Base-by-base conservation (phyloP, 148 eudicot species). In the Arbutus unedo region DNA sequence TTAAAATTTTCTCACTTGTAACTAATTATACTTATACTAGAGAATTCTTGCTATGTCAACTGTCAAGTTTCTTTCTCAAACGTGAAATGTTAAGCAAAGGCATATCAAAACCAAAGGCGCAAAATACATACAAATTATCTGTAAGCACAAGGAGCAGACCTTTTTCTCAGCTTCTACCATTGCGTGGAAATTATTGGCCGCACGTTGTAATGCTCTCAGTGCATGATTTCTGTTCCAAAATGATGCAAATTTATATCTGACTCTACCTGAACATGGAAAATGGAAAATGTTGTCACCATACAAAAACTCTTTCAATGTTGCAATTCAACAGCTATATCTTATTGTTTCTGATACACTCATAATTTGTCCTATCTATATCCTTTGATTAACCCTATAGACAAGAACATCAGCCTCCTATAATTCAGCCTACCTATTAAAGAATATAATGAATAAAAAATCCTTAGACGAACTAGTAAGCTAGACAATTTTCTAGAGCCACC, bases 181-280 rank as follows among this genome's bases (percentile, higher is more conserved):
- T 53, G 84, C 87, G 83, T 88, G 91, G 82, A 86, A 94, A 79
- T 93, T 87, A 78, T 87, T 89, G 53, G 81, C 87, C 73, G 93
- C 85, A 84, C 98, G 94, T 87, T 91, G 95, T 82, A 96, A 91
- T 83, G 85, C 89, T 84, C 89, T 94, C 71, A 85, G 19, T 25
- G 95, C 91, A 86, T 96, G 94, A 82, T 96, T 94, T 89, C 98
- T 88, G 73, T 96, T 96, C 98, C 98, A 96, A 90, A 96, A 96
- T 56, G 98, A 96, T 57, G 98, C 98, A 91, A 94, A 96, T 79
- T 89, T 94, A 87, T 96, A 96, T 87, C 94, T 94, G 71, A 96
- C 98, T 89, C 98, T 91, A 70, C 98, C 98, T 96, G 95, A 81
- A 87, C 87, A 21, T 70, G 8, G 54, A 62, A 49, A 79, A 44